A percentile compares a stretch with the other conserved stretches of the same genome.
Evolutionary conservation across 306 rosid species (phyloP).

Genomic region (Vigna reflexopilosa): DNA sequence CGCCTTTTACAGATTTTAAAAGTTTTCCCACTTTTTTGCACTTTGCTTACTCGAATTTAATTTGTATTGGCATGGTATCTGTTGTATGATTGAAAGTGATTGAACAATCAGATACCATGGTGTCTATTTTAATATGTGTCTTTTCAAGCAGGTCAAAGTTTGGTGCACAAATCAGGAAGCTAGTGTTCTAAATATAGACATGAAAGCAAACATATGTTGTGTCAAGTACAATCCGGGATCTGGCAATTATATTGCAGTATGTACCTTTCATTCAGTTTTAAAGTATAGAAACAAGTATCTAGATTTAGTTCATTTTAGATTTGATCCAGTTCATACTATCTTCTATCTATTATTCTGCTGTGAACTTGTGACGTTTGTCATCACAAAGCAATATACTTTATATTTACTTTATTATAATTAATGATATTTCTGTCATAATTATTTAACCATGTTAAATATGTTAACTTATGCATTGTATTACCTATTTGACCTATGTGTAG

Average conservation of each 20-base stretch:
- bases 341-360: slow-evolving; percentile 41
- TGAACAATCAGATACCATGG: no score
- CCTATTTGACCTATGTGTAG: no score
- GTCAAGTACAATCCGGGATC: slow-evolving; percentile 99
- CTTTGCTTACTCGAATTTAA: slow-evolving; percentile 4
- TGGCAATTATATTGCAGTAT: slow-evolving; percentile 85
- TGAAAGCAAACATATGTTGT: slow-evolving; percentile 99
- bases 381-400: not conserved
- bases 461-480: no score
- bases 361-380: not conserved
- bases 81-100: no score
- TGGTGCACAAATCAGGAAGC: slow-evolving; percentile 97
- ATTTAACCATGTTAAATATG: no score
- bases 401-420: not conserved
- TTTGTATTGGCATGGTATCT: slow-evolving; percentile 9
- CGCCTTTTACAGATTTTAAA: not conserved
- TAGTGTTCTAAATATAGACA: slow-evolving; percentile 89
- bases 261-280: slow-evolving; percentile 45
- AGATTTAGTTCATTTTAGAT: slow-evolving; percentile 25
- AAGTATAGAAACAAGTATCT: slow-evolving; percentile 28
- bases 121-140: not conserved
- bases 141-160: slow-evolving; percentile 79
- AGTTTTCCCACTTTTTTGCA: slow-evolving; percentile 10
- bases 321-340: slow-evolving; percentile 32
- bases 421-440: not conserved